Conservation (phyloP, 1,284 basidiomycete genomes). For the Sparassis latifolia region DNA sequence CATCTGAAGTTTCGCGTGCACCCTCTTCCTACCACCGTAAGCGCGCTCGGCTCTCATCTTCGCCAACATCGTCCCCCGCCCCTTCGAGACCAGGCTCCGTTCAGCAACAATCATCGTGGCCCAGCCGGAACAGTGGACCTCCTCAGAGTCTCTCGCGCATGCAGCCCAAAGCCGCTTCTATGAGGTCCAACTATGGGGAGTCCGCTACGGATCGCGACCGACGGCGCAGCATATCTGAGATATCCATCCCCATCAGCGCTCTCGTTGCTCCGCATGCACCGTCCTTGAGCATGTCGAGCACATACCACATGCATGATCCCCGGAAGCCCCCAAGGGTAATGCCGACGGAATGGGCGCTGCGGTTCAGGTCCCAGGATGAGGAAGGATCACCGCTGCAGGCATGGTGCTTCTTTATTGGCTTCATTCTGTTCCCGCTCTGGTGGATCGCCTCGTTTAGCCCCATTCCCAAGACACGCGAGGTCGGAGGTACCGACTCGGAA, state of each 20-base stretch:
- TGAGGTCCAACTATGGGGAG: slow-evolving; percentile 16
- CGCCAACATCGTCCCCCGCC: slow-evolving; percentile 26
- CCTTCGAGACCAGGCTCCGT: slow-evolving; percentile 22
- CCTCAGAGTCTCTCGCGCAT: slow-evolving; percentile 29
- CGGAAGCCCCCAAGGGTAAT: slow-evolving; percentile 52
- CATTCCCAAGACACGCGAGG: slow-evolving; percentile 53
- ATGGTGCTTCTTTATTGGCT: slow-evolving; percentile 72
- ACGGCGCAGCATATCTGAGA: slow-evolving; percentile 23
- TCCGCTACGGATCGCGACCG: slow-evolving; percentile 16
- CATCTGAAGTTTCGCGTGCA: slow-evolving; percentile 33
- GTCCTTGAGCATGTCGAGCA: slow-evolving; percentile 46
- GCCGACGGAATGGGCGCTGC: slow-evolving; percentile 54
- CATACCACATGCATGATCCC: slow-evolving; percentile 76
- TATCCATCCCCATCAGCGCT: slow-evolving; percentile 71
- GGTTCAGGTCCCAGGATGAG: slow-evolving; percentile 43
- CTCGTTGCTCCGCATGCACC: slow-evolving; percentile 71
- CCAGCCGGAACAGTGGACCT: slow-evolving; percentile 38
- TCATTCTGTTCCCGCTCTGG: slow-evolving; percentile 71
- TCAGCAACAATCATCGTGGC: slow-evolving; percentile 43
- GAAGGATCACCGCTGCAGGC: slow-evolving; percentile 62
- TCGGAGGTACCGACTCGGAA: slow-evolving; percentile 54
- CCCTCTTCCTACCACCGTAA: slow-evolving; percentile 68
- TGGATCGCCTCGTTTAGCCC: slow-evolving; percentile 61
- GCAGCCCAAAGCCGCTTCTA: slow-evolving; percentile 30
- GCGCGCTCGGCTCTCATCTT: slow-evolving; percentile 52